These are phyloP conservation scores for Cystobasidium tubakii DNA, from an alignment of 768 basidiomycete genomes.

Conservation along the genomic window DNA sequence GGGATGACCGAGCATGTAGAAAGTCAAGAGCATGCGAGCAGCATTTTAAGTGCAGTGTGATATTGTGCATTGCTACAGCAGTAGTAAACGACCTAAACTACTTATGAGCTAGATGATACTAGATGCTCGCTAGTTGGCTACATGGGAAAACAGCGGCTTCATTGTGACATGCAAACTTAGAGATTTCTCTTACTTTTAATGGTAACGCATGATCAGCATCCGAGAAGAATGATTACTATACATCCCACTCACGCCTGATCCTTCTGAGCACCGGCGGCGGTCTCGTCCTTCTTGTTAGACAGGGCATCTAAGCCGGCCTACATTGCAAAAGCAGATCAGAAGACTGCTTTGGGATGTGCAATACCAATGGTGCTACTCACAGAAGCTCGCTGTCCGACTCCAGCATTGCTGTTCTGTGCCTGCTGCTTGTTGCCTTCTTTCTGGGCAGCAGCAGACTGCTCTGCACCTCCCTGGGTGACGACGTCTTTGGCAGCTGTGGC, in stretches of 20 bases:
- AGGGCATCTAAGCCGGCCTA: slow-evolving; percentile 17
- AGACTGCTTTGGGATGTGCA: no score
- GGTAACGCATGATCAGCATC: background rate
- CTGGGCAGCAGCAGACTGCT: slow-evolving; percentile 4
- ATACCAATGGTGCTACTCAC: no score
- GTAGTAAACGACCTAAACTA: background rate
- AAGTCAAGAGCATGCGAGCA: no score
- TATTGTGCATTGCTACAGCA: background rate
- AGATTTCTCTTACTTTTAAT: background rate
- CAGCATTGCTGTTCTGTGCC: slow-evolving; percentile 28
- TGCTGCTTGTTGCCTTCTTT: slow-evolving; percentile 28
- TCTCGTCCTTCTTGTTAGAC: slow-evolving; percentile 30
- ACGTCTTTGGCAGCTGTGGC: background rate
- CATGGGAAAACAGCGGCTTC: background rate
- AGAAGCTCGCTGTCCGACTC: slow-evolving; percentile 12
- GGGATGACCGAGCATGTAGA: no score
- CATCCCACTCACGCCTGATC: background rate
- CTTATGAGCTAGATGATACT: no score
- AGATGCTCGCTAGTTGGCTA: background rate
- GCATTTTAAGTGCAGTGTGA: no score
- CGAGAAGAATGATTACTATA: background rate
- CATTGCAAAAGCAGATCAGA: background rate
- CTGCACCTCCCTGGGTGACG: slow-evolving; percentile 10
- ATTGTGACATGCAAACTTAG: background rate
- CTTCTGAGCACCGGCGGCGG: slow-evolving; percentile 28